Evolutionary conservation across 1,284 basidiomycete genomes (phyloP).

Genomic region (Tausonia pullulans): DNA sequence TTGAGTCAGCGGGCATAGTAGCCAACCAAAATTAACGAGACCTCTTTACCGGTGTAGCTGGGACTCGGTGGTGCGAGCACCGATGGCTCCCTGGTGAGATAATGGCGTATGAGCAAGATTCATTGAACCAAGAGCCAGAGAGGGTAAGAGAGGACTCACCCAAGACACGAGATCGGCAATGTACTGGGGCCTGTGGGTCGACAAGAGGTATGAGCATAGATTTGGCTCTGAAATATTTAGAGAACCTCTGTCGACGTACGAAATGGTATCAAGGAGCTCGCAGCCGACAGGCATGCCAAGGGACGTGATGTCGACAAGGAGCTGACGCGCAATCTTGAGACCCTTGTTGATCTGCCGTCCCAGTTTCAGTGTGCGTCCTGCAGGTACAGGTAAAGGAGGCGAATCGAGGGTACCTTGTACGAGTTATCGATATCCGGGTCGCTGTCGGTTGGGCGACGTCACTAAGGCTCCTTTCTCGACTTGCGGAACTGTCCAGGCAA

Average conservation of each 20-base stretch:
- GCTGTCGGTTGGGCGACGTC: not conserved
- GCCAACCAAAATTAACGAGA: not conserved
- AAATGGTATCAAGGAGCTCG: constrained; percentile 56
- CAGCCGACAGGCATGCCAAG: constrained; percentile 76
- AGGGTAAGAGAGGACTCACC: constrained; percentile 27
- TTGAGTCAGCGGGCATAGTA: too few relatives aligned
- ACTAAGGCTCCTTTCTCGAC: not conserved
- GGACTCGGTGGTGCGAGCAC: constrained; percentile 89
- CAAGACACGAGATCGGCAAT: constrained; percentile 92
- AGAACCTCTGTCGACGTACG: constrained; percentile 15
- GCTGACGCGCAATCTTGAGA: constrained; percentile 74
- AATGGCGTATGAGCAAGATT: not conserved
- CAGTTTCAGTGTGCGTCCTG: not conserved
- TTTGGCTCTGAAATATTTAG: constrained; percentile 19
- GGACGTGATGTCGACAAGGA: constrained; percentile 77
- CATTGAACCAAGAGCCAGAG: not conserved
- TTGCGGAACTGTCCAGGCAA: not conserved
- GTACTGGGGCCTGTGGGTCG: constrained; percentile 83
- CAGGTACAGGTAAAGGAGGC: not conserved
- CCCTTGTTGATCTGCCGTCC: constrained; percentile 71
- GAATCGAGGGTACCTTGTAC: constrained; percentile 22
- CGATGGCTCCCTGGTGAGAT: constrained; percentile 61
- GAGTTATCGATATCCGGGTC: constrained; percentile 34
- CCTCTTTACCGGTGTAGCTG: constrained; percentile 66
- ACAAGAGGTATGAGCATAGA: constrained; percentile 34